Evolutionary conservation across 257 asterid species (phyloP), one percentile per base, ranked within the genome.

Genomic region (Solanum clarkiae): DNA sequence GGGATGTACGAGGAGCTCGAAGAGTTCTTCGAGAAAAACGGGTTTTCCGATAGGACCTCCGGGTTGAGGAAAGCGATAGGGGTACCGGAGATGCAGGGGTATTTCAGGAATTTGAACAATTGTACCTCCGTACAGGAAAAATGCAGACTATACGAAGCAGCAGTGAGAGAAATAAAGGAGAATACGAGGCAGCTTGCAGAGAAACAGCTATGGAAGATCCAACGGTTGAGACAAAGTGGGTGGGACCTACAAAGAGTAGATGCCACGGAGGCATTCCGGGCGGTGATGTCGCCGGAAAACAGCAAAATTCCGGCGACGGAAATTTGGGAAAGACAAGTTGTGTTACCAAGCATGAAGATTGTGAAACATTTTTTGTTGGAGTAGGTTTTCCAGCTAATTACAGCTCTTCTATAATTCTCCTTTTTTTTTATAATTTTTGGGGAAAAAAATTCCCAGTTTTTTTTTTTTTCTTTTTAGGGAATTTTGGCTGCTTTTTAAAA

Each of bases 41-140:
- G 87, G 57, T 84, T 71, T 81, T 71, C 86, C 0, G 90, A 90
- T 32, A 65, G 70, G 18, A 26, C 1, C 3, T 44, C 88, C 83
- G 99, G 99, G 88, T 36, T 95, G 89, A 89, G 84, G 59, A 92
- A 90, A 84, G 98, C 98, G 60, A 96, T 96, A 17, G 98, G 98
- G 0, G 94, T 93, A 24, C 93, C 95, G 7, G 97, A 93, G 85
- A 90, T 93, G 54, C 90, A 86, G 55, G 66, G 77, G 7, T 91
- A 92, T 81, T 93, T 93, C 24, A 20, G 24, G 26, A 62, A 66
- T 57, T 53, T 40, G 42, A 59, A 68, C 17, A 62, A 14, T 40
- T 60, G 49, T 85, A 62, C 69, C 12, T 10, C 55, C 18, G 80
- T 11, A 71, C 18, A 71, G 32, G 80, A 71, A 7, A 44, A 71